These are phyloP conservation scores for Colletotrichum plurivorum DNA, from an alignment of 2,329 filamentous ascomycete species.

Conservation along the genomic window DNA sequence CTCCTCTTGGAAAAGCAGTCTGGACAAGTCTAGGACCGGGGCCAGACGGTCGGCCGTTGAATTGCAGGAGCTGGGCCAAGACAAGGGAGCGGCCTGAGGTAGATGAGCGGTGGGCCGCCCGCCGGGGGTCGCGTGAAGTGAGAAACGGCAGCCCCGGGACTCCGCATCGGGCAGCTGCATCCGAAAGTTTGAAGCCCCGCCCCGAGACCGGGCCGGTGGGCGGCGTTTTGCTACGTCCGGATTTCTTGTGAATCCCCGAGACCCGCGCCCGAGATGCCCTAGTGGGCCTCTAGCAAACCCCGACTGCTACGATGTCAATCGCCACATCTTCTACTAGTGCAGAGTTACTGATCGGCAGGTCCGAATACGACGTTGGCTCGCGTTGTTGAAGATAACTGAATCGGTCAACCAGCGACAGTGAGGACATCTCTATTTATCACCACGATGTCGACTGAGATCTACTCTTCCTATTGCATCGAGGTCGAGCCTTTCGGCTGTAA, in stretches of 20 bases:
- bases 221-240: neutral
- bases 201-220: constrained; percentile 11
- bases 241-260: neutral
- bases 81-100: constrained; percentile 18
- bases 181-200: constrained; percentile 5
- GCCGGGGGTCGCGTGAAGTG: neutral
- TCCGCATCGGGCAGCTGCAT: constrained; percentile 5
- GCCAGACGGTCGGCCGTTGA: neutral
- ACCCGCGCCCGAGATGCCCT: neutral
- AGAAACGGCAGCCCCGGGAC: neutral
- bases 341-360: too few relatives aligned
- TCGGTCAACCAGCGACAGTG: too few relatives aligned
- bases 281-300: neutral
- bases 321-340: too few relatives aligned
- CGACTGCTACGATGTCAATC: neutral
- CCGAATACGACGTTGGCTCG: too few relatives aligned
- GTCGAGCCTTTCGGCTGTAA: too few relatives aligned
- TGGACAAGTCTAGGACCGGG: neutral
- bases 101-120: constrained; percentile 16
- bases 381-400: too few relatives aligned
- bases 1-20: neutral
- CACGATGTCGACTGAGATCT: too few relatives aligned
- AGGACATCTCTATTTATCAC: too few relatives aligned
- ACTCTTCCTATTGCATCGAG: too few relatives aligned
- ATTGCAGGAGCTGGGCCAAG: constrained; percentile 16